Evolutionary conservation across 2,329 filamentous ascomycete genomes (phyloP).

Genomic region (Aspergillus texensis): DNA sequence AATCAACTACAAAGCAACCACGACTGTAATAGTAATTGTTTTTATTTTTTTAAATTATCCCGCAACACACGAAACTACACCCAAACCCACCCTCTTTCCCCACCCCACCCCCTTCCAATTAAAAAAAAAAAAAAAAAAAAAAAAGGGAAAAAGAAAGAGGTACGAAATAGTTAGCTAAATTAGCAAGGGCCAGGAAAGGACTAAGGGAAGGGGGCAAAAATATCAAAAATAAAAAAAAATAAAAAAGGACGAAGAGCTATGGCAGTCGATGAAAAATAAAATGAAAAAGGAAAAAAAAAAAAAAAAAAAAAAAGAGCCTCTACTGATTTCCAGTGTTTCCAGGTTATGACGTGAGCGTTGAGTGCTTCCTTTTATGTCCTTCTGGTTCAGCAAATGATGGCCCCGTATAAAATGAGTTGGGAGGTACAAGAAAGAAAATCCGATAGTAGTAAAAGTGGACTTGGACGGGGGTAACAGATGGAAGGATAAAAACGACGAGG

Average conservation of each 20-base stretch:
- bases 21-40: too few species aligned
- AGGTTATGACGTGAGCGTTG: conserved; percentile 33
- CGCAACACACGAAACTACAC: too few species aligned
- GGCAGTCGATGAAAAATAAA: not conserved
- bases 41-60: too few species aligned
- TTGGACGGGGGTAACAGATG: conserved; percentile 3
- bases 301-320: conserved; percentile 26
- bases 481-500: conserved; percentile 15
- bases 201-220: conserved; percentile 3
- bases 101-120: too few species aligned
- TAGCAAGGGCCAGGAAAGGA: conserved; percentile 25
- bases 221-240: conserved; percentile 18
- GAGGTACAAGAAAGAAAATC: not conserved
- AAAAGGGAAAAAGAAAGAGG: conserved; percentile 12
- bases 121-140: not conserved
- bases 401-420: not conserved
- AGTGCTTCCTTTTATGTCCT: conserved; percentile 1
- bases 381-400: conserved; percentile 1
- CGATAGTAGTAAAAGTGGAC: not conserved
- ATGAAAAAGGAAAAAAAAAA: conserved; percentile 15
- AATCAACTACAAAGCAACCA: too few species aligned
- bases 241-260: conserved; percentile 12
- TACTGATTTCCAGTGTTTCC: conserved; percentile 19
- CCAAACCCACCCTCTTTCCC: too few species aligned
- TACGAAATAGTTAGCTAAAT: conserved; percentile 19